A percentile compares a stretch with the other conserved stretches of the same genome.
phyloP scores from a whole-genome alignment of 2,329 filamentous ascomycete species.

The Elsinoe ampelina region DNA sequence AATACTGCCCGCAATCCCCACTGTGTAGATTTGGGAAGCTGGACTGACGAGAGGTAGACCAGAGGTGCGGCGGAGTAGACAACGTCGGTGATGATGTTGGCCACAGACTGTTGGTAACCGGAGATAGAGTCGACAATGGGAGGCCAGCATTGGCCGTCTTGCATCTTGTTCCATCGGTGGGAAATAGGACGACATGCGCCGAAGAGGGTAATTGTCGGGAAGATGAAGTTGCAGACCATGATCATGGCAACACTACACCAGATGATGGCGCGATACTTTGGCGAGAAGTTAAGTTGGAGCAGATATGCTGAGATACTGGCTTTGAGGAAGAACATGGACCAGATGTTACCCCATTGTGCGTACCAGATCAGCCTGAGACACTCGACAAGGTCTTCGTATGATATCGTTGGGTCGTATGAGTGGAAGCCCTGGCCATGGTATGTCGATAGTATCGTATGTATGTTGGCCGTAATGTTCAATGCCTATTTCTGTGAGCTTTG shows the following conservation, averaged over 20 bases:
- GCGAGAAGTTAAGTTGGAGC: constrained; percentile 14
- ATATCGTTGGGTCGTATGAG: constrained; percentile 13
- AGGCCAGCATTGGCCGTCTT: constrained; percentile 15
- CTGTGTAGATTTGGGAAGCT: constrained; percentile 14
- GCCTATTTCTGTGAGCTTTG: constrained; percentile 3
- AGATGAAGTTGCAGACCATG: constrained; percentile 12
- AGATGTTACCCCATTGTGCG: constrained; percentile 13
- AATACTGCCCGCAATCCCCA: constrained; percentile 16
- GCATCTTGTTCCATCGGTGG: constrained; percentile 13
- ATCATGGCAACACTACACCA: constrained; percentile 14
- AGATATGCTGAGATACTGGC: constrained; percentile 16
- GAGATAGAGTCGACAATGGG: constrained; percentile 10
- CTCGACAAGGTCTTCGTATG: neutral
- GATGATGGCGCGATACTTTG: constrained; percentile 15
- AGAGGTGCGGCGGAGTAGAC: constrained; percentile 15
- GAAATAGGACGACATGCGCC: constrained; percentile 12
- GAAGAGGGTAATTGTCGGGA: constrained; percentile 13
- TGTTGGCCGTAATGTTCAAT: constrained; percentile 13
- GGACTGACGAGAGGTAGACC: constrained; percentile 15
- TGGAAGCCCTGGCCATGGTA: constrained; percentile 15
- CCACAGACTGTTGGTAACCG: constrained; percentile 14
- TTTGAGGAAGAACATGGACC: constrained; percentile 16
- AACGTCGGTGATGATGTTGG: constrained; percentile 16
- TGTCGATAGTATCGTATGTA: constrained; percentile 6
- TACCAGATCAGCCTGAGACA: constrained; percentile 13